Base-by-base conservation (phyloP, 1,284 basidiomycete species). In the Ustilago loliicola region DNA sequence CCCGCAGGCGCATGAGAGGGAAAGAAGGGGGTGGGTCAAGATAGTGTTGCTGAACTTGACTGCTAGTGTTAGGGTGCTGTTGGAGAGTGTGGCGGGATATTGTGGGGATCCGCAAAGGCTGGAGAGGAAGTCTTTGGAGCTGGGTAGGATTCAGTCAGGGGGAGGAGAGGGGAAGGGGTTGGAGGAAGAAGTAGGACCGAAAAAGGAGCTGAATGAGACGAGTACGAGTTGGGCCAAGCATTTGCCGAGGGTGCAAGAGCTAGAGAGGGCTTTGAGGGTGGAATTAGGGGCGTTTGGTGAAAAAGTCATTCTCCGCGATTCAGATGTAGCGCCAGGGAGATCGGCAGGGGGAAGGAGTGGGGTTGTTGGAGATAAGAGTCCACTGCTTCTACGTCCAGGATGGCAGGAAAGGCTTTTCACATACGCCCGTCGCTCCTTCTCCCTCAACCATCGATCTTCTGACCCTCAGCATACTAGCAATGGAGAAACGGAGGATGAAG, bases 31-130 rank as follows among this genome's bases (percentile, higher is more conserved):
- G 0, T 82, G 80, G 80, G 23, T 19, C 0, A 55, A 42, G n/a
- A 69, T 82, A 21, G 66, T 82, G 1, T 21, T 78, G 30, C 63
- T 82, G n/a, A 82, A 82, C 29, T 38, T 81, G 19, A 67, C 62
- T 8, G 21, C 42, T 2, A 72, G 79, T n/a, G 64, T 69, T 0
- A 30, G 75, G 19, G 55, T 57, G 8, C 15, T 82, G 51, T 25
- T 82, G 17, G 53, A 80, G 58, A 67, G 61, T 1, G 11, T 77
- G 30, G 38, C 47, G n/a, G 11, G 62, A 19, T 68, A 61, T 42
- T 51, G 56, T 17, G 56, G 53, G 2, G 62, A 66, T n/a, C n/a
- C n/a, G n/a, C n/a, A n/a, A 45, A 25, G 66, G 13, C 4, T 1
- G n/a, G 62, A 66, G 30, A 23, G 66, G 21, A 65, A 64, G 32